Percentiles rank a stretch among this genome's conserved stretches.
phyloP scores from a whole-genome alignment of 2,329 filamentous ascomycete genomes.

The Alternaria metachromatica region DNA sequence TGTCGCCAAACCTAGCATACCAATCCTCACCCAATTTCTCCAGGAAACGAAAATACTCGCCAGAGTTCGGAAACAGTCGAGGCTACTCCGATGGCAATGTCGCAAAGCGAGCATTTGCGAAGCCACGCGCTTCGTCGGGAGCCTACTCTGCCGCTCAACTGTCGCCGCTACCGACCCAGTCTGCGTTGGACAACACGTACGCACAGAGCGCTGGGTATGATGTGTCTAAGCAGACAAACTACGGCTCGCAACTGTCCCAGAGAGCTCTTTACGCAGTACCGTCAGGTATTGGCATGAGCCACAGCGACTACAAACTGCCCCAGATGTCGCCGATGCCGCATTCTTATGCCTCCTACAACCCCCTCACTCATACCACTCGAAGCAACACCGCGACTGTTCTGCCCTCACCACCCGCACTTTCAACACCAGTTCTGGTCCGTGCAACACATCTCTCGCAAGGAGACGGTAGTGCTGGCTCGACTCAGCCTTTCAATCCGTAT shows the following conservation, averaged over 20 bases:
- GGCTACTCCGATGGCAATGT: slow-evolving; percentile 33
- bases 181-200: slow-evolving; percentile 44
- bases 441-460: slow-evolving; percentile 69
- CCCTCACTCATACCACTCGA: slow-evolving; percentile 53
- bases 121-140: slow-evolving; percentile 38
- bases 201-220: slow-evolving; percentile 50
- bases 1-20: slow-evolving; percentile 43
- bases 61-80: slow-evolving; percentile 35
- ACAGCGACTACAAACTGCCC: slow-evolving; percentile 41
- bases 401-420: slow-evolving; percentile 53
- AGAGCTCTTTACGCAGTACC: slow-evolving; percentile 45
- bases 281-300: slow-evolving; percentile 34
- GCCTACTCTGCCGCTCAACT: slow-evolving; percentile 44
- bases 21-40: slow-evolving; percentile 37
- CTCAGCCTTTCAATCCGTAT: slow-evolving; percentile 72
- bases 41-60: slow-evolving; percentile 44
- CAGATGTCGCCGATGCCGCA: slow-evolving; percentile 45
- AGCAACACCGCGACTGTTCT: slow-evolving; percentile 49
- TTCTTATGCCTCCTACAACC: slow-evolving; percentile 52
- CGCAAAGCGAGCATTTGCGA: slow-evolving; percentile 49
- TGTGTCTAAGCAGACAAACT: slow-evolving; percentile 39
- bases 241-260: slow-evolving; percentile 43
- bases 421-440: slow-evolving; percentile 68
- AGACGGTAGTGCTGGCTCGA: slow-evolving; percentile 51
- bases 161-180: slow-evolving; percentile 49